phyloP scores from a whole-genome alignment of 768 basidiomycete genomes.

The Suillus placidus region DNA sequence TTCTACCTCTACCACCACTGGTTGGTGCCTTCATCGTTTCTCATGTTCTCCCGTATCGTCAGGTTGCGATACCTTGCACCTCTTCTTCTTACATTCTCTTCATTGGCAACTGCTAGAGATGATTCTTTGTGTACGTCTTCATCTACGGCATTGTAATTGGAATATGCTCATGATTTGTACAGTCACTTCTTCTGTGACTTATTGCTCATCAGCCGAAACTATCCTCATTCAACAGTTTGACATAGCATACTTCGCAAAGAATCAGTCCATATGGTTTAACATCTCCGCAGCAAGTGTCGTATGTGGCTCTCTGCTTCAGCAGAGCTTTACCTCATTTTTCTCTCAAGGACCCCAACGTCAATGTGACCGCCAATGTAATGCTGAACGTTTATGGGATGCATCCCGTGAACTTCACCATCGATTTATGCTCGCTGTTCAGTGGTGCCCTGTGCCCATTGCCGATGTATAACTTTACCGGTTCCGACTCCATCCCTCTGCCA shows the following conservation, averaged over 20 bases:
- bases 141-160: slow-evolving; percentile 8
- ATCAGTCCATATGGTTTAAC: slow-evolving; percentile 79
- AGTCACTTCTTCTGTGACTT: slow-evolving; percentile 90
- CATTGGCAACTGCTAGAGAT: slow-evolving; percentile 50
- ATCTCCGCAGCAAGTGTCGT: slow-evolving; percentile 87
- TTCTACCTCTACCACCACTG: slow-evolving; percentile 12
- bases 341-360: slow-evolving; percentile 68
- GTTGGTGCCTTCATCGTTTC: slow-evolving; percentile 30
- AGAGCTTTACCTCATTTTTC: slow-evolving; percentile 13
- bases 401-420: slow-evolving; percentile 80
- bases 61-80: slow-evolving; percentile 64
- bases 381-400: slow-evolving; percentile 88
- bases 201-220: slow-evolving; percentile 79
- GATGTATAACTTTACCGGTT: slow-evolving; percentile 86
- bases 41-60: slow-evolving; percentile 73
- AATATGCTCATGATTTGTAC: slow-evolving; percentile 14
- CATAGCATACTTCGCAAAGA: slow-evolving; percentile 66
- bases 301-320: slow-evolving; percentile 35
- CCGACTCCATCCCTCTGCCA: slow-evolving; percentile 68
- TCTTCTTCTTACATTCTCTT: slow-evolving; percentile 41
- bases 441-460: slow-evolving; percentile 85
- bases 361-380: slow-evolving; percentile 79
- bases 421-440: slow-evolving; percentile 77
- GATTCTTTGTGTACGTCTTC: slow-evolving; percentile 60
- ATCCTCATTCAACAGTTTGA: slow-evolving; percentile 82